Base-by-base conservation (phyloP, 1,139 yeast genomes). In the Wickerhamomyces sp. region DNA sequence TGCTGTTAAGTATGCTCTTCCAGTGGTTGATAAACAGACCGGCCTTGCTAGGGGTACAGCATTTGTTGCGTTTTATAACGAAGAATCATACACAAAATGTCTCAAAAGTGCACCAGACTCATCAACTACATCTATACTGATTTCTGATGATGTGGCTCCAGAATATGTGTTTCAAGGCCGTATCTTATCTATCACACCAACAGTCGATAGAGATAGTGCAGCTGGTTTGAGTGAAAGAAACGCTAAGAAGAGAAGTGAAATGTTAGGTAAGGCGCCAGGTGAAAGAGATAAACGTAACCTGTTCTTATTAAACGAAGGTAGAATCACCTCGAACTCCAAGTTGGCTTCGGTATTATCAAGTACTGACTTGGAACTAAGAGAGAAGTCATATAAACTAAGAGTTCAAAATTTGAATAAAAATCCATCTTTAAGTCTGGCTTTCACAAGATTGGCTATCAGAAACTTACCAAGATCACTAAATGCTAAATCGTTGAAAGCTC, bases 11-110 rank as follows among this genome's bases (percentile, higher is more conserved):
- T 92, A 89, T 59, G 98, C 98, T 1, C 71, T 92, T 37, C 97
- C 97, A 0, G 98, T 94, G 10, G 72, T 82, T 49, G 99, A 94
- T 58, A 84, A 73, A 56, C 82, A 72, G 42, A 81, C 96, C 3
- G 95, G 95, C 5, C 68, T 87, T 44, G 89, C 98, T 10, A 86
- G 74, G 59, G 99, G 99, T 41, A 84, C 96, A 1, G 99, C 97
- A 0, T 92, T 92, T 59, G 96, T 92, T 33, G 96, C 96, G 0
- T 92, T 92, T 59, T 63, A 60, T 39, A 68, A 72, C 26, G 78
- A 76, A 45, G 78, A 72, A 5, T 77, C 86, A 3, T 86, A 78
- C 54, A 69, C 72, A 25, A 72, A 74, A 39, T 92, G 97, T 64
- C 63, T 90, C 31, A 71, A 71, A 5, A 73, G 78, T 52, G 96